Conservation (phyloP, 1,284 basidiomycete genomes). For the Porphyrellus sp. region DNA sequence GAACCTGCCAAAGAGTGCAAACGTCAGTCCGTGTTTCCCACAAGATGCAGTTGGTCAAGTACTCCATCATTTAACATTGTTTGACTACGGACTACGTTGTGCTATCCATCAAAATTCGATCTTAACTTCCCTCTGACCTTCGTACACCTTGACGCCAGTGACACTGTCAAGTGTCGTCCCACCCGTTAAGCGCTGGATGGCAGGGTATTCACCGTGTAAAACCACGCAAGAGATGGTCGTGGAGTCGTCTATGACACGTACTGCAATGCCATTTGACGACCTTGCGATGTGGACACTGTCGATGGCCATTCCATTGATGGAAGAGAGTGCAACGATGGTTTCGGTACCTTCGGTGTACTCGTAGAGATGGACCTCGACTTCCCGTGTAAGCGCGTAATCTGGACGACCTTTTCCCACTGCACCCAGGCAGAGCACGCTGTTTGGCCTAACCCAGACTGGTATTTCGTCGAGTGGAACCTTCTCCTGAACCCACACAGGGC, state of each 20-base stretch:
- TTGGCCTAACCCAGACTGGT: constrained; percentile 64
- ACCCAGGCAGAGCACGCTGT: constrained; percentile 42
- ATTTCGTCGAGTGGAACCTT: constrained; percentile 54
- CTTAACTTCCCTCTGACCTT: constrained; percentile 6
- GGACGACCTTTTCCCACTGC: constrained; percentile 53
- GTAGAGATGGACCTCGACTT: constrained; percentile 41
- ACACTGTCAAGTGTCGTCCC: constrained; percentile 5
- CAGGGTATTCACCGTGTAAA: constrained; percentile 19
- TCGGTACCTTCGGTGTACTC: constrained; percentile 16
- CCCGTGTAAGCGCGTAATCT: constrained; percentile 57
- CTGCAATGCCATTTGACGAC: constrained; percentile 7
- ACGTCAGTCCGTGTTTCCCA: constrained; percentile 4
- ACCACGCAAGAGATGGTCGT: constrained; percentile 12
- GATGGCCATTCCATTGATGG: constrained; percentile 1
- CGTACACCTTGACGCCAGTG: constrained; percentile 3
- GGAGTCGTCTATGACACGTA: constrained; percentile 6
- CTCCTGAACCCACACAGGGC: constrained; percentile 58
- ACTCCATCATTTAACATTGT: too few species aligned
- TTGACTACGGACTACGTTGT: not conserved
- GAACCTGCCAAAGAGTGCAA: not conserved
- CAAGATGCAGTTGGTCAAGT: too few species aligned
- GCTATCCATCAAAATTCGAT: constrained; percentile 10
- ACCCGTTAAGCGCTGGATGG: constrained; percentile 10
- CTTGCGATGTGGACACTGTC: constrained; percentile 13
- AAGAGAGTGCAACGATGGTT: constrained; percentile 14